Evolutionary conservation across 2,329 filamentous ascomycete species (phyloP), one percentile per base, ranked within the genome.

Genomic region (Teratosphaeria zuluensis): DNA sequence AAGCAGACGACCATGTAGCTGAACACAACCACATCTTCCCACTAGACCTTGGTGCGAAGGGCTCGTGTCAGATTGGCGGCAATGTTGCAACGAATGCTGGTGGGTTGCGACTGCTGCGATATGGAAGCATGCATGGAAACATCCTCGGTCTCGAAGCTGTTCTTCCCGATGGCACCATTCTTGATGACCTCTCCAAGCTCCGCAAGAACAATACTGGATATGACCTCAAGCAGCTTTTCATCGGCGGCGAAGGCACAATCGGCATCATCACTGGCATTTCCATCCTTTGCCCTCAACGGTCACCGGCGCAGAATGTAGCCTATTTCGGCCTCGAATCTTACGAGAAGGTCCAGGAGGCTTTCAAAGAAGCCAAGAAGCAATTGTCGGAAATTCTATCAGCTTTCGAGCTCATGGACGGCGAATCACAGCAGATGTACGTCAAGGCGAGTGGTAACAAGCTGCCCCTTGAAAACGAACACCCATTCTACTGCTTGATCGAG

Each of bases 201-300:
- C 85, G 94, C 65, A 99, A 99, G 80, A 97, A 99, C 80, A 99
- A 99, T 78, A 99, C 94, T 1, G 94, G 94, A 31, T 99, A 97
- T 75, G 95, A 99, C 72, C 76, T 96, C 59, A 96, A 96, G 79
- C 92, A 96, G 75, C 82, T 96, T 38, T 96, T 99, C 73, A 95
- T 99, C 68, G 94, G 94, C 53, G 89, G 86, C 33, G 94, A 99
- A 75, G 94, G 94, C 28, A 97, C 94, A 4, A 88, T 97, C 63
- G 94, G 94, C 56, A 88, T 97, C 68, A 89, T 99, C 68, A 99
- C 94, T 19, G 92, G 84, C 53, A 81, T 97, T 42, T 92, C 91
- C 3, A 88, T 99, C 62, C 81, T 92, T 66, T 96, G 92, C 69
- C 92, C 94, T 0, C 91, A 92, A 70, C 84, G 90, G 19, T 89